Base-by-base conservation (phyloP, 2,329 filamentous ascomycete species). In the Fusarium proliferatum region DNA sequence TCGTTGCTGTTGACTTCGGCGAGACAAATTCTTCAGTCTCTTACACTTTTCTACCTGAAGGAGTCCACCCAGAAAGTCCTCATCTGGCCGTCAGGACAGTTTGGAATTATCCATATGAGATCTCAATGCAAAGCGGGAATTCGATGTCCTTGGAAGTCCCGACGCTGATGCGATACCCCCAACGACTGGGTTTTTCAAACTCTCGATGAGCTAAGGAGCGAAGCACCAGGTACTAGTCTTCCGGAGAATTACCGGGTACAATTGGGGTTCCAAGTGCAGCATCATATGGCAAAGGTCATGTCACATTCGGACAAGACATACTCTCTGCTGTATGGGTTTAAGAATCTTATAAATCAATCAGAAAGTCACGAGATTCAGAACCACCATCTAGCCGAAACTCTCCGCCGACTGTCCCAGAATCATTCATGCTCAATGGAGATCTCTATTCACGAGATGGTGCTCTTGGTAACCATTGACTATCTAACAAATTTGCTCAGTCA, bases 1-100 rank as follows among this genome's bases (percentile, higher is more conserved):
- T 56, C 5, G 6, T 57, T 2, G 51, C 42, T 5, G 10, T 69
- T 13, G 67, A 69, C 48, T 53, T 69, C n/a, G 67, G 67, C 5
- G 49, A 61, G 7, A 69, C 67, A 0, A 51, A 56, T 2, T 58
- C 67, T 2, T 42, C 67, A 1, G 46, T 69, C 11, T 52, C 52
- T 2, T 43, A 57, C 3, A n/a, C 42, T 6, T 10, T 42, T 4
- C 16, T 63, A 6, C 57, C 64, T 4, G n/a, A 53, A 16, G 16
- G 11, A 10, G 17, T 38, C 3, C 38, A 11, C 9, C 9, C 36
- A 19, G 36, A 38, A 38, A 9, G 36, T 9, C 36, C 36, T 19
- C 36, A 19, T 19, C 36, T 38, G 36, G 9, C 36, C 17, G 36
- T 38, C 36, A 38, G 36, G 9, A 19, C 36, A 38, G 36, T 38